phyloP scores from a whole-genome alignment of 1,284 basidiomycete species.

The Cryptococcus sp. region DNA sequence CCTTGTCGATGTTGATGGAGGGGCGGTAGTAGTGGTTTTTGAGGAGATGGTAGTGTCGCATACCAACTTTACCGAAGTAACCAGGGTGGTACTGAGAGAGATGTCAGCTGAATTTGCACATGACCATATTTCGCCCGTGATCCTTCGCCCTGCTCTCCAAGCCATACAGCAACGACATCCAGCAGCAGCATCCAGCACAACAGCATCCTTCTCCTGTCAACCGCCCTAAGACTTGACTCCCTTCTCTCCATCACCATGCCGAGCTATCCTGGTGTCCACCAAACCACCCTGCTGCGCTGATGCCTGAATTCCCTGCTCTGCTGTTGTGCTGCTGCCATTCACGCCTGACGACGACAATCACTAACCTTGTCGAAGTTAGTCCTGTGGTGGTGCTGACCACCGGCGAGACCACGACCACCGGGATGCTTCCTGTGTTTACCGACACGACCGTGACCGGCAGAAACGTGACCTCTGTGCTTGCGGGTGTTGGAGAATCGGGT shows the following conservation, averaged over 20 bases:
- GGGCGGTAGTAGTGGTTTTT: slow-evolving; percentile 89
- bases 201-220: background rate
- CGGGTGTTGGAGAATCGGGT: slow-evolving; percentile 93
- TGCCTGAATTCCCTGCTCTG: background rate
- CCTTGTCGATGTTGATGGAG: slow-evolving; percentile 95
- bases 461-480: slow-evolving; percentile 98
- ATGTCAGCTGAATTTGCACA: slow-evolving; percentile 2
- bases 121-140: background rate
- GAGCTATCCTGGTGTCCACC: background rate
- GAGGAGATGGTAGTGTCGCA: slow-evolving; percentile 96
- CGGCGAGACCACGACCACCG: slow-evolving; percentile 99
- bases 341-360: background rate
- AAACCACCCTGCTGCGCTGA: background rate
- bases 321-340: background rate
- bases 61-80: slow-evolving; percentile 77
- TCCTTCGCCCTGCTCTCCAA: background rate
- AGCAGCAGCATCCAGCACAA: background rate
- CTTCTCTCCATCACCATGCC: background rate
- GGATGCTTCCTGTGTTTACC: slow-evolving; percentile 99
- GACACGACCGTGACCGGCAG: slow-evolving; percentile 98
- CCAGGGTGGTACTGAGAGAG: slow-evolving; percentile 75
- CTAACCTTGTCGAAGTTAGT: slow-evolving; percentile 58
- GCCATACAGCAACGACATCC: background rate
- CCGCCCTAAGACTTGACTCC: background rate
- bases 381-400: slow-evolving; percentile 99